These are phyloP conservation scores for Zygoascus biomembranicola DNA, from an alignment of 805 yeast genomes.

Conservation along the genomic window DNA sequence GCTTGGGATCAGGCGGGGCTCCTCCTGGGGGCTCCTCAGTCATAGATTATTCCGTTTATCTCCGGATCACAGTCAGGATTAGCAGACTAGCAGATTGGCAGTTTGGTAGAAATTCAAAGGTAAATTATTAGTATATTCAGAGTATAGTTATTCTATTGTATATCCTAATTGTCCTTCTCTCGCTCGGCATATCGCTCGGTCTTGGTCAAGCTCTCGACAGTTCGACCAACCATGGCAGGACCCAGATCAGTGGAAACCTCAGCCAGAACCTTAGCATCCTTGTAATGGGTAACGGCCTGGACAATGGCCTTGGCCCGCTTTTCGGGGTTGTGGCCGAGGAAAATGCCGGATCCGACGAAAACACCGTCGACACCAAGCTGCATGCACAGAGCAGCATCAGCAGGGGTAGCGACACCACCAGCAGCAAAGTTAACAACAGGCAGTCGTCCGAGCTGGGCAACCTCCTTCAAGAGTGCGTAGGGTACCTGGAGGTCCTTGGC, in stretches of 20 bases:
- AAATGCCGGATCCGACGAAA: conserved; percentile 72
- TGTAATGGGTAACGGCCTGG: conserved; percentile 63
- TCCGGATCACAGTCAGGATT: too few species aligned
- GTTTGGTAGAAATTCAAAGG: too few species aligned
- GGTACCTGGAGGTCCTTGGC: conserved; percentile 59
- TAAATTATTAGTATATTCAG: too few species aligned
- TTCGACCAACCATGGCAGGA: conserved; percentile 66
- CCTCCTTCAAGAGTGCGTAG: conserved; percentile 40
- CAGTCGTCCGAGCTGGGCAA: conserved; percentile 48
- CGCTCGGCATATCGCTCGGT: conserved; percentile 8
- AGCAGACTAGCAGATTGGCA: too few species aligned
- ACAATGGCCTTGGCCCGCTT: conserved; percentile 72
- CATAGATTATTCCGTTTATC: too few species aligned
- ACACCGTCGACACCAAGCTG: conserved; percentile 74
- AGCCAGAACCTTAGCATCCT: conserved; percentile 51
- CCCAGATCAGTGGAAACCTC: conserved; percentile 66
- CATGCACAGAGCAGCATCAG: conserved; percentile 82
- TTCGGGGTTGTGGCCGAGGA: conserved; percentile 65
- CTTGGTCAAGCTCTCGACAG: conserved; percentile 29
- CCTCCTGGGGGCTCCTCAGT: too few species aligned
- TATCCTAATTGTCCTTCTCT: conserved; percentile 1
- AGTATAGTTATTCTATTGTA: not conserved
- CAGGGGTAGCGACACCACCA: conserved; percentile 83
- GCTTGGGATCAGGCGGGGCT: too few species aligned
- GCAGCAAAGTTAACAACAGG: conserved; percentile 86